Evolutionary conservation across 2,329 filamentous ascomycete genomes (phyloP), one percentile per base, ranked within the genome.

Genomic region (Pyrenophora graminea): DNA sequence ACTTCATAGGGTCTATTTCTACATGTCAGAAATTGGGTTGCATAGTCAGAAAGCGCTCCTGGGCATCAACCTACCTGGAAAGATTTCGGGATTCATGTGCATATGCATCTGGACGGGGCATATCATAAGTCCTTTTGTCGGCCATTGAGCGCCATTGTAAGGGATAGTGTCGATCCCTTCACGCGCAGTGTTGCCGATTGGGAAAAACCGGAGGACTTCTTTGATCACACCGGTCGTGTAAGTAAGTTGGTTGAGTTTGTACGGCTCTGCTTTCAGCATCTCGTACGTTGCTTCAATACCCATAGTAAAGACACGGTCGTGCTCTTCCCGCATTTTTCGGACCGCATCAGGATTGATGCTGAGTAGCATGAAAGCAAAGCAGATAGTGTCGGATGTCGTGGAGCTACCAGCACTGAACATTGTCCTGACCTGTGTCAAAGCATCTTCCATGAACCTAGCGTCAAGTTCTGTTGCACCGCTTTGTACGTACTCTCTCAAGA

Each of bases 151-250:
- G 12, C 77, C 76, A 1, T 77, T 76, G n/a, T 74, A 70, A 0
- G 38, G 41, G 10, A 70, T 1, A 70, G 75, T 44, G 77, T 64
- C 45, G 67, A 73, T 61, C 76, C 59, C 58, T 30, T 45, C 51
- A n/a, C 80, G 75, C 19, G 77, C 71, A 2, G 75, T 76, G 17
- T 74, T 76, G 0, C 69, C 81, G 1, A 82, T 76, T 0, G 81
- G 79, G 56, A 77, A 81, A 30, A 84, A 60, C 4, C 82, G 75
- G 3, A 85, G 70, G 1, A 76, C 74, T 65, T 85, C 82, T 51
- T 80, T 80, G 53, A 82, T 74, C 6, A 82, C 74, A 21, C 80
- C 81, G 4, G 68, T 69, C 3, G 80, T 82, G 62, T 82, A 84
- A 0, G 76, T 73, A 19, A 85, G 72, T 36, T 76, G 70, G 63